These are phyloP conservation scores for Penicillium sp. DNA, from an alignment of 2,329 filamentous ascomycete genomes.

Conservation along the genomic window DNA sequence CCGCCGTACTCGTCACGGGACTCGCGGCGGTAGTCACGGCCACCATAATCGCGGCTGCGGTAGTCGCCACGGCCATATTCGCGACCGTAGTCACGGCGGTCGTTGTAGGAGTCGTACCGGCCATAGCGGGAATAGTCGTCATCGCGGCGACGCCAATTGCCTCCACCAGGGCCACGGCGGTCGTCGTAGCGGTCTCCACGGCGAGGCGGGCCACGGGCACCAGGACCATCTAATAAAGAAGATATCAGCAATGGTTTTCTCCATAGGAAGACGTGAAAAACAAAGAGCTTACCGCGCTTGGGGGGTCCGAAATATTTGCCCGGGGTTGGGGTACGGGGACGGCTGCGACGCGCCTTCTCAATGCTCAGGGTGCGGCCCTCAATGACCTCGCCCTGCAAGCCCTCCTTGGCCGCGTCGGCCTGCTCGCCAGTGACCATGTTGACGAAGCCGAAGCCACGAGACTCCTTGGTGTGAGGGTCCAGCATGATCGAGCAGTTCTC, in stretches of 20 bases:
- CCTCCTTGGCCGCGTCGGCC: conserved; percentile 94
- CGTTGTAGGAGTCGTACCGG: conserved; percentile 48
- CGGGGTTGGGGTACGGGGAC: conserved; percentile 90
- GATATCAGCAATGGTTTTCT: not conserved
- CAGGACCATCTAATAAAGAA: conserved; percentile 28
- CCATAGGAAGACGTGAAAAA: not conserved
- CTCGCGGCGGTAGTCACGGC: conserved; percentile 43
- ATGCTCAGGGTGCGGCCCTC: conserved; percentile 96
- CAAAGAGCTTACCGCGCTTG: conserved; percentile 72
- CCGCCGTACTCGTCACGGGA: conserved; percentile 43
- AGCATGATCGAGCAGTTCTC: conserved; percentile 99
- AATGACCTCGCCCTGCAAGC: conserved; percentile 87
- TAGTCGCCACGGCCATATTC: conserved; percentile 56
- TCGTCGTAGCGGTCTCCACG: conserved; percentile 51
- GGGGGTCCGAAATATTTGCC: conserved; percentile 99
- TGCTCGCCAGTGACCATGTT: conserved; percentile 96
- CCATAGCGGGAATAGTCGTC: conserved; percentile 44
- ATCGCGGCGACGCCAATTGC: conserved; percentile 46
- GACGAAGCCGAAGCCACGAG: conserved; percentile 97
- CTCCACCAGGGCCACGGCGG: conserved; percentile 49
- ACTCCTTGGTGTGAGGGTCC: conserved; percentile 97
- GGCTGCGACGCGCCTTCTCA: conserved; percentile 93
- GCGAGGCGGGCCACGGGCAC: conserved; percentile 40
- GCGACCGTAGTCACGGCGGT: conserved; percentile 60
- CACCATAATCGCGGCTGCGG: conserved; percentile 34